A percentile compares a stretch with the other conserved stretches of the same genome.
Conservation (phyloP, 768 basidiomycete species). For the Amanita muscaria region DNA sequence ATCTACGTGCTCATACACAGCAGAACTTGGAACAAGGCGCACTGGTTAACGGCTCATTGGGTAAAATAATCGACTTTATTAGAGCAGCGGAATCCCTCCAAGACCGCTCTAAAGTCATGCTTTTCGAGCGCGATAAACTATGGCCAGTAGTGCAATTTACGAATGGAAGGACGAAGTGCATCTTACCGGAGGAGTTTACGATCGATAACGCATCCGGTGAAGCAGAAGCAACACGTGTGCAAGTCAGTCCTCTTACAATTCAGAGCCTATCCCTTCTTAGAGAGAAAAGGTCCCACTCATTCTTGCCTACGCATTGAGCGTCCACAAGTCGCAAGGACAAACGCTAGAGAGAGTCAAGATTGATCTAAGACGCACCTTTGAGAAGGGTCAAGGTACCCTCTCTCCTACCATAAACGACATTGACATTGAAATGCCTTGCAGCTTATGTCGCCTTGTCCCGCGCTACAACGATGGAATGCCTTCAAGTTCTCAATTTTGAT, state of each 20-base stretch:
- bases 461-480: conserved; percentile 53
- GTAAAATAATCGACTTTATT: conserved; percentile 44
- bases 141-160: conserved; percentile 62
- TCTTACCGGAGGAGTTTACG: conserved; percentile 52
- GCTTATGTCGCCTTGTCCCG: conserved; percentile 70
- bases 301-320: conserved; percentile 81
- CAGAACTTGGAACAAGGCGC: conserved; percentile 63
- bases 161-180: conserved; percentile 35
- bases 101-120: too few relatives aligned
- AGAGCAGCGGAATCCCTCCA: conserved; percentile 21
- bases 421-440: conserved; percentile 15
- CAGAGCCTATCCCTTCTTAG: background rate
- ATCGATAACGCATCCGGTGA: conserved; percentile 50
- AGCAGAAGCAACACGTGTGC: conserved; percentile 50
- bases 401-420: conserved; percentile 1
- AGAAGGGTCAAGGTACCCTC: conserved; percentile 71
- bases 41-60: conserved; percentile 66
- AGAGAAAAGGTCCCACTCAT: conserved; percentile 56
- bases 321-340: conserved; percentile 90
- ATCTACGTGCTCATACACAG: conserved; percentile 1
- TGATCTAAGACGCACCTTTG: conserved; percentile 68
- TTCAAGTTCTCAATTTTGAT: conserved; percentile 61
- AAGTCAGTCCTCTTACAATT: conserved; percentile 28
- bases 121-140: too few relatives aligned
- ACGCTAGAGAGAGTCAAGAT: conserved; percentile 80